Percentiles rank a stretch among this genome's conserved stretches.
Conservation (phyloP, 768 basidiomycete genomes). For the Serendipita vermifera region DNA sequence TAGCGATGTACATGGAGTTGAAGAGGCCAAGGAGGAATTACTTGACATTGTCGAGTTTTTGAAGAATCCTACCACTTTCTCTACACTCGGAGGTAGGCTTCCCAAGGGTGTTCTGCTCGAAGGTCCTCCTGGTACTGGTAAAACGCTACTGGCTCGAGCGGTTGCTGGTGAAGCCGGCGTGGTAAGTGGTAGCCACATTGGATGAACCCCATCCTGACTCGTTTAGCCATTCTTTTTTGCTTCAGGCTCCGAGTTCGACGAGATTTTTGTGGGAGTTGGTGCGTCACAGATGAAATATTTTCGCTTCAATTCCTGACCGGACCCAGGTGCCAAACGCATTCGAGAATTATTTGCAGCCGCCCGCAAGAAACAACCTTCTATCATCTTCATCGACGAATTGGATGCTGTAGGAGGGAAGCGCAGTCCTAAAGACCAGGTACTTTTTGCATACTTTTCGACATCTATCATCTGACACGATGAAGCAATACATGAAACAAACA, state of each 20-base stretch:
- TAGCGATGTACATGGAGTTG: constrained; percentile 91
- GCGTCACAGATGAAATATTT: background rate
- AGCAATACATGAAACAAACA: constrained; percentile 29
- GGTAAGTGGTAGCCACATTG: constrained; percentile 16
- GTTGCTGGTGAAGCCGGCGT: constrained; percentile 97
- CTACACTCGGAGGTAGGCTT: constrained; percentile 82
- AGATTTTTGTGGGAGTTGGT: constrained; percentile 15
- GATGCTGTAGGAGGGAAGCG: constrained; percentile 90
- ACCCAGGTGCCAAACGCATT: constrained; percentile 83
- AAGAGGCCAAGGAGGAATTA: constrained; percentile 94
- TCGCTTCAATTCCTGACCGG: background rate
- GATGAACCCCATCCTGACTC: constrained; percentile 5
- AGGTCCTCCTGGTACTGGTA: constrained; percentile 92
- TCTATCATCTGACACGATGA: too few relatives aligned
- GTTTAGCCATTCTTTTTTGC: constrained; percentile 79
- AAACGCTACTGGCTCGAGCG: constrained; percentile 94
- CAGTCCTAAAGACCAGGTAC: constrained; percentile 64
- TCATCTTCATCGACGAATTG: constrained; percentile 96
- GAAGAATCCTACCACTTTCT: constrained; percentile 83
- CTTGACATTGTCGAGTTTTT: constrained; percentile 92
- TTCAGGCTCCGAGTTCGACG: constrained; percentile 47
- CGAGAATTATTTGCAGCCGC: constrained; percentile 90
- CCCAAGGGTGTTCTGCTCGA: constrained; percentile 87
- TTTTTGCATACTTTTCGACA: constrained; percentile 21
- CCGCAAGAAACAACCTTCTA: constrained; percentile 87